Conservation (phyloP, 768 basidiomycete genomes). For the Leccinum olivaceopallidum region DNA sequence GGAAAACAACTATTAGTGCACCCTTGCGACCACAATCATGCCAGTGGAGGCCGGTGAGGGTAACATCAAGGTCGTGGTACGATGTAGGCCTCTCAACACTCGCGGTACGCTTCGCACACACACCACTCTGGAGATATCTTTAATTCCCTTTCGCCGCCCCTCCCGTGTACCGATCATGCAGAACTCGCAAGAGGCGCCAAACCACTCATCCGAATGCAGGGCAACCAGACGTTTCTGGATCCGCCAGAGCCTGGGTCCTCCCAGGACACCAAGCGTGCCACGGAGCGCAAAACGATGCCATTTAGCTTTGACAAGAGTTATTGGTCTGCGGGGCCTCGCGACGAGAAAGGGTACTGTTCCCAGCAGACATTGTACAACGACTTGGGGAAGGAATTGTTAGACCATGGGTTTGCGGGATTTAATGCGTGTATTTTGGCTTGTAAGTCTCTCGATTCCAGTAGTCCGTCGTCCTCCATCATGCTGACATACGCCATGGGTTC, state of each 20-base stretch:
- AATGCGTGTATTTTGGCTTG: conserved; percentile 99
- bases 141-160: neutral
- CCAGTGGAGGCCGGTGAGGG: conserved; percentile 73
- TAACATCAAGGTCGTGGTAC: conserved; percentile 90
- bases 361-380: conserved; percentile 96
- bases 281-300: conserved; percentile 84
- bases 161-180: conserved; percentile 34
- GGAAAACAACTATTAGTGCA: conserved; percentile 13
- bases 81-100: conserved; percentile 95
- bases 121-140: conserved; percentile 1
- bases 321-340: conserved; percentile 90
- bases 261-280: conserved; percentile 75
- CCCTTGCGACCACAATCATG: conserved; percentile 43
- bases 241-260: conserved; percentile 78
- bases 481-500: conserved; percentile 1
- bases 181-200: conserved; percentile 94
- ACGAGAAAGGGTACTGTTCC: conserved; percentile 89
- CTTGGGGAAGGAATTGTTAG: conserved; percentile 89
- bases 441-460: conserved; percentile 48
- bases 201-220: conserved; percentile 91
- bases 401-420: conserved; percentile 95
- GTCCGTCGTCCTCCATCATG: neutral
- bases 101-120: conserved; percentile 61
- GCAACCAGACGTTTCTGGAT: conserved; percentile 89
- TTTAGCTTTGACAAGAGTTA: conserved; percentile 99